Percentiles rank a stretch among this genome's conserved stretches.
Evolutionary conservation across 139 green algal species (phyloP).

Genomic region (Dunaliella sp.): DNA sequence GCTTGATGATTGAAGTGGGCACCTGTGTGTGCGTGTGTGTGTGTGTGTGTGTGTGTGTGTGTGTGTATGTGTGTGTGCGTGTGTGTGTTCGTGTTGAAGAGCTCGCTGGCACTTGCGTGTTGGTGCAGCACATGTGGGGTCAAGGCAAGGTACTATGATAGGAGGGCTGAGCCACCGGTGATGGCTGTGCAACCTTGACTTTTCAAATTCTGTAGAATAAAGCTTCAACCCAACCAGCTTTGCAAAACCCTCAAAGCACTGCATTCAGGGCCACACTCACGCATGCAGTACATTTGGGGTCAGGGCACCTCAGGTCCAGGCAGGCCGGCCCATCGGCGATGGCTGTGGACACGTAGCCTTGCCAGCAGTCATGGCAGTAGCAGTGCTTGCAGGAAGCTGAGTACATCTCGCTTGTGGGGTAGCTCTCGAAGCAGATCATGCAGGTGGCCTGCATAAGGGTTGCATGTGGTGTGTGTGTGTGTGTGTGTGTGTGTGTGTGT

Average conservation of each 20-base stretch:
- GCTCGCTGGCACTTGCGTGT: not conserved
- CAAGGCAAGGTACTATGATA: not conserved
- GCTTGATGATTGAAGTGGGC: slow-evolving; percentile 33
- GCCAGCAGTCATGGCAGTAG: slow-evolving; percentile 88
- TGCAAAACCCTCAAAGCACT: no score
- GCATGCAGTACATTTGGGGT: slow-evolving; percentile 61
- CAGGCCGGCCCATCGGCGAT: slow-evolving; percentile 36
- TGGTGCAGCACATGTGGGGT: not conserved
- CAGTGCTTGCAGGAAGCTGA: slow-evolving; percentile 69
- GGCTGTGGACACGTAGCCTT: slow-evolving; percentile 68
- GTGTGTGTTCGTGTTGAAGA: not conserved
- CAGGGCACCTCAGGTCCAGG: slow-evolving; percentile 59
- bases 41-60: slow-evolving; percentile 4
- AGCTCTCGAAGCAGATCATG: slow-evolving; percentile 91
- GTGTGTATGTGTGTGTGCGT: slow-evolving; percentile 15
- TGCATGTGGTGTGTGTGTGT: not conserved
- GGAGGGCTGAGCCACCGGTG: not conserved
- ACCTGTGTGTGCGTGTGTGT: slow-evolving; percentile 36
- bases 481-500: no score
- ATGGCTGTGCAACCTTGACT: not conserved
- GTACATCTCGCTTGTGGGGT: slow-evolving; percentile 46
- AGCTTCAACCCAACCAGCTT: no score
- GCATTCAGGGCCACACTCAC: no score
- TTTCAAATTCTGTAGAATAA: not conserved
- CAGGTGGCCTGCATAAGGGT: slow-evolving; percentile 53